Evolutionary conservation across 2,329 filamentous ascomycete genomes (phyloP).

Genomic region (Calycina marina): DNA sequence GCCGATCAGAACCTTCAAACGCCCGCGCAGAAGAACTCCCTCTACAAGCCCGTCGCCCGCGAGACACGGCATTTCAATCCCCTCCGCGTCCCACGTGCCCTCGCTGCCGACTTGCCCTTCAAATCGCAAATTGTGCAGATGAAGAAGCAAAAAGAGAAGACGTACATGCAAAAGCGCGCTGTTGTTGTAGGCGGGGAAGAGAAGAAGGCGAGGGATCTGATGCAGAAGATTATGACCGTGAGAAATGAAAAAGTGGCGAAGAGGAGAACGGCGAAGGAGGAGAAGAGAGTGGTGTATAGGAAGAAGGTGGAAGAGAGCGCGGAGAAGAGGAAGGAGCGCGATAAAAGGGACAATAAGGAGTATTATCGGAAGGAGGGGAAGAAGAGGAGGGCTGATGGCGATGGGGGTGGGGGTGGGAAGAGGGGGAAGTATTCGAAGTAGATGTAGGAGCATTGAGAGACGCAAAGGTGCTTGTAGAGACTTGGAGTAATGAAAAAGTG

Average conservation of each 20-base stretch:
- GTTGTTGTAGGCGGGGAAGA: slow-evolving; percentile 80
- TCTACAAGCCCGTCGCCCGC: slow-evolving; percentile 60
- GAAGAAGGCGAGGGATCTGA: slow-evolving; percentile 71
- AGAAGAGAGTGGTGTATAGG: slow-evolving; percentile 64
- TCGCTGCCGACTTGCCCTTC: slow-evolving; percentile 78
- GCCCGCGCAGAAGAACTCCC: slow-evolving; percentile 68
- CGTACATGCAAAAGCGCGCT: slow-evolving; percentile 90
- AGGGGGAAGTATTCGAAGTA: slow-evolving; percentile 11
- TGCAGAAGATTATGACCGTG: slow-evolving; percentile 86
- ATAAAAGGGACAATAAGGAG: slow-evolving; percentile 85
- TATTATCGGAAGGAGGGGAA: slow-evolving; percentile 87
- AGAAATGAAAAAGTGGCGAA: slow-evolving; percentile 84
- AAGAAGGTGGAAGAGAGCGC: slow-evolving; percentile 69
- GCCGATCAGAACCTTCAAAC: slow-evolving; percentile 60
- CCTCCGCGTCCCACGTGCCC: slow-evolving; percentile 55
- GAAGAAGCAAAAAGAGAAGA: slow-evolving; percentile 64
- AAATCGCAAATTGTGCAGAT: slow-evolving; percentile 78
- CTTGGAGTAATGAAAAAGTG: no score
- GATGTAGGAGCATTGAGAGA: neutral
- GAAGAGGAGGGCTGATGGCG: slow-evolving; percentile 47
- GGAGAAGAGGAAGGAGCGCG: slow-evolving; percentile 73
- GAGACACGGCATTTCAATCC: slow-evolving; percentile 63
- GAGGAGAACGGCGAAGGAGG: slow-evolving; percentile 73
- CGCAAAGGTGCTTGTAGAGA: neutral
- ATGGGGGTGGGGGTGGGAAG: slow-evolving; percentile 29